Conservation (phyloP, 495 filamentous ascomycete species). For the Parathielavia hyrcaniae region DNA sequence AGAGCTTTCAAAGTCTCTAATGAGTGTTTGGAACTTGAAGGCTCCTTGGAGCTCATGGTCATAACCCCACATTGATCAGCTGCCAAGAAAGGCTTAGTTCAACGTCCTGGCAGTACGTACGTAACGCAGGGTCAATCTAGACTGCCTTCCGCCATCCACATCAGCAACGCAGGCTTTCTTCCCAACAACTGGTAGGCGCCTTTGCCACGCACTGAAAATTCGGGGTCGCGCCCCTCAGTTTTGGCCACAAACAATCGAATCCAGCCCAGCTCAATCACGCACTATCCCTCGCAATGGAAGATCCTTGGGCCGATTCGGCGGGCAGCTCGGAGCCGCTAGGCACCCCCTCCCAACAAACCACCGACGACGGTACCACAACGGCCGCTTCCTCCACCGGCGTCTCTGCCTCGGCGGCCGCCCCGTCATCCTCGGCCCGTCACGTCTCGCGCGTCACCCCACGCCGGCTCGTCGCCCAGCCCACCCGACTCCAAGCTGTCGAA, state of each 20-base stretch:
- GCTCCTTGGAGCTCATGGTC: not conserved
- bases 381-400: constrained; percentile 2
- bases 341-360: constrained; percentile 16
- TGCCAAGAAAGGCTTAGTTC: constrained; percentile 21
- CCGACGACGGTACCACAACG: constrained; percentile 3
- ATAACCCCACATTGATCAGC: constrained; percentile 19
- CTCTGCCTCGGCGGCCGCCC: constrained; percentile 6
- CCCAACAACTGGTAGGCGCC: too few species aligned
- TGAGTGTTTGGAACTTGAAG: not conserved
- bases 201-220: not conserved
- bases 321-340: constrained; percentile 14
- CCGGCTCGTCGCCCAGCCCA: constrained; percentile 73
- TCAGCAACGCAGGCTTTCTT: not conserved
- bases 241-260: not conserved
- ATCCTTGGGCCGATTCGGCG: constrained; percentile 36
- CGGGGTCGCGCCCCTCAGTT: not conserved
- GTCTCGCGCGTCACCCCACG: constrained; percentile 50
- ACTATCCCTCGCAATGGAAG: constrained; percentile 28
- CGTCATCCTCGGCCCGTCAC: constrained; percentile 35
- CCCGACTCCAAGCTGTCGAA: constrained; percentile 79
- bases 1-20: not conserved
- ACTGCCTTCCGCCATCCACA: not conserved
- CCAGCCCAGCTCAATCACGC: not conserved
- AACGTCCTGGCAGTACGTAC: constrained; percentile 4
- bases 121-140: not conserved